A percentile compares a stretch with the other conserved stretches of the same genome.
Conservation (phyloP, 208 protist genomes). For the Crithidia brevicula region DNA sequence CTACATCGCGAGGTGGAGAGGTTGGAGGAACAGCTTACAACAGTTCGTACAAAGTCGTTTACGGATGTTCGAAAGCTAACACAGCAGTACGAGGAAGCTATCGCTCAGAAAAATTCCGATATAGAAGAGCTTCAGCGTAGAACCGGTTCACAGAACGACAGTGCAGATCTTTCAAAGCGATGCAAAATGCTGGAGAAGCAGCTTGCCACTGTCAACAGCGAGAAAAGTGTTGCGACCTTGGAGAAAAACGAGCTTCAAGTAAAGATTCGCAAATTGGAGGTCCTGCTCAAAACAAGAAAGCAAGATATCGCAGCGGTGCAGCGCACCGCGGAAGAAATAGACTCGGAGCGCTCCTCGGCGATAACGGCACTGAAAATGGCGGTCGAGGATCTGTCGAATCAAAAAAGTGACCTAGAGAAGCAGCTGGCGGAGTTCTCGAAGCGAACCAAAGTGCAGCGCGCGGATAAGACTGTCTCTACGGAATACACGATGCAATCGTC, state of each 20-base stretch:
- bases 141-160: conserved; percentile 26
- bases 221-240: conserved; percentile 59
- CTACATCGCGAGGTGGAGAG: conserved; percentile 84
- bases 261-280: conserved; percentile 63
- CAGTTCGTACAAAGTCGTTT: conserved; percentile 33
- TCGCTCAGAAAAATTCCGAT: conserved; percentile 60
- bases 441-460: neutral
- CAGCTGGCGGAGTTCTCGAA: neutral
- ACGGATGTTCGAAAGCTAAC: conserved; percentile 32
- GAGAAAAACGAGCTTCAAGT: conserved; percentile 63
- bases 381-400: conserved; percentile 20
- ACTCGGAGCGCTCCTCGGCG: conserved; percentile 10
- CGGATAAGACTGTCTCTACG: neutral
- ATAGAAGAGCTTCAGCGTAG: conserved; percentile 31
- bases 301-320: conserved; percentile 39
- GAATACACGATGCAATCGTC: neutral
- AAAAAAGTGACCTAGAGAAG: conserved; percentile 7
- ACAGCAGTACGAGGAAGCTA: conserved; percentile 52
- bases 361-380: conserved; percentile 30
- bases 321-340: conserved; percentile 17
- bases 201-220: conserved; percentile 63
- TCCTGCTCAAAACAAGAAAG: conserved; percentile 45
- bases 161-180: conserved; percentile 48
- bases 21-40: conserved; percentile 53
- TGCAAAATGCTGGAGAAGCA: conserved; percentile 75